Conservation (phyloP, 2,329 filamentous ascomycete species). For the Paracamarosporium sp. region DNA sequence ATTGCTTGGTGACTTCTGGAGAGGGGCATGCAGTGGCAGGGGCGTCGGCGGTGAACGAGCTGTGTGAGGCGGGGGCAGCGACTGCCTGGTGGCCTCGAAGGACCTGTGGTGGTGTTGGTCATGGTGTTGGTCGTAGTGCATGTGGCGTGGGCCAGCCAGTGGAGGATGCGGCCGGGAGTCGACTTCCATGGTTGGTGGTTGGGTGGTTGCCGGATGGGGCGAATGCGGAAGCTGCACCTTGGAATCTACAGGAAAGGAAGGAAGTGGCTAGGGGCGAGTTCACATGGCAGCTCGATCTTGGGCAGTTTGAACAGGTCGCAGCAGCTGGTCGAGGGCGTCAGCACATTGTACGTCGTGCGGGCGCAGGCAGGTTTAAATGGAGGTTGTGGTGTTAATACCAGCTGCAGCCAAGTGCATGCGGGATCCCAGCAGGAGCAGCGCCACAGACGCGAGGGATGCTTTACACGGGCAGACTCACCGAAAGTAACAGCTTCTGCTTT, state of each 20-base stretch:
- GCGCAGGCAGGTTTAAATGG: slow-evolving; percentile 19
- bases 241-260: slow-evolving; percentile 34
- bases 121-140: slow-evolving; percentile 21
- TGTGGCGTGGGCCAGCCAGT: slow-evolving; percentile 20
- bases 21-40: slow-evolving; percentile 15
- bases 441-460: slow-evolving; percentile 16
- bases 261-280: slow-evolving; percentile 27
- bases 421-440: slow-evolving; percentile 19
- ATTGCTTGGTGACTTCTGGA: slow-evolving; percentile 26
- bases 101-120: slow-evolving; percentile 20
- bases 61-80: slow-evolving; percentile 24
- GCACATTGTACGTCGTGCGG: slow-evolving; percentile 3
- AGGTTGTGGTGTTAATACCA: slow-evolving; percentile 23
- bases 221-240: slow-evolving; percentile 29
- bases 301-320: slow-evolving; percentile 50
- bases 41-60: slow-evolving; percentile 26
- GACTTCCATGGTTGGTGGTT: slow-evolving; percentile 34
- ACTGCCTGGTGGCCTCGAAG: slow-evolving; percentile 24
- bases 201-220: slow-evolving; percentile 15
- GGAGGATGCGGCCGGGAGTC: slow-evolving; percentile 32
- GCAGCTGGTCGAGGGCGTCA: slow-evolving; percentile 26
- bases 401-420: slow-evolving; percentile 27
- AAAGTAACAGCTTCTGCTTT: slow-evolving; percentile 31
- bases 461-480: slow-evolving; percentile 32
- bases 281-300: slow-evolving; percentile 47